Conservation (phyloP, 768 basidiomycete genomes). For the Harrya chromipes region DNA sequence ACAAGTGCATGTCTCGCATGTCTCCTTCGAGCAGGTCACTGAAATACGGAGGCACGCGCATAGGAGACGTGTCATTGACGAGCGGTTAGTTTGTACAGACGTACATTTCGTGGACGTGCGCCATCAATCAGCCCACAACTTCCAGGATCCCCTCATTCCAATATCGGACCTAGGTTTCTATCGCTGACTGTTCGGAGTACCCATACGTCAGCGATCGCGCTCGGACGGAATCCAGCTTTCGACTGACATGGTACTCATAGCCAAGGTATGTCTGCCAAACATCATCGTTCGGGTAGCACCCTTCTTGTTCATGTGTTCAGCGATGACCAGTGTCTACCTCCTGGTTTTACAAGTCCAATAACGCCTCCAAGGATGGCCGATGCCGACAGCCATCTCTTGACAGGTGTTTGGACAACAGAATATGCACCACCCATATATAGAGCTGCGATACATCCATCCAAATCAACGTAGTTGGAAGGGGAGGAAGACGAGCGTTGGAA, state of each 20-base stretch:
- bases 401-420: conserved; percentile 2
- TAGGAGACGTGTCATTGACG: too few species aligned
- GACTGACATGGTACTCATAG: not conserved
- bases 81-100: too few species aligned
- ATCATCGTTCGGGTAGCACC: not conserved
- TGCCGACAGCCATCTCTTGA: conserved; percentile 9
- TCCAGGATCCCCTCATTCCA: not conserved
- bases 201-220: not conserved
- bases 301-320: conserved; percentile 1
- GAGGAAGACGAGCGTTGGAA: conserved; percentile 65
- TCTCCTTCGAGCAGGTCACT: too few species aligned
- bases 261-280: conserved; percentile 7
- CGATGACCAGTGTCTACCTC: not conserved
- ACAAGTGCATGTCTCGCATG: too few species aligned
- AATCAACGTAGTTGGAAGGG: conserved; percentile 20
- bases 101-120: not conserved
- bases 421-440: conserved; percentile 11
- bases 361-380: conserved; percentile 54
- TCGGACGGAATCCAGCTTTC: not conserved
- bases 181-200: too few species aligned
- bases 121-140: conserved; percentile 10
- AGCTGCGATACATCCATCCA: not conserved
- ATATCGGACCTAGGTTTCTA: not conserved
- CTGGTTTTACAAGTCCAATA: conserved; percentile 24
- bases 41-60: too few species aligned